Base-by-base conservation (phyloP, 805 yeast genomes). In the Wickerhamomyces pijperi region DNA sequence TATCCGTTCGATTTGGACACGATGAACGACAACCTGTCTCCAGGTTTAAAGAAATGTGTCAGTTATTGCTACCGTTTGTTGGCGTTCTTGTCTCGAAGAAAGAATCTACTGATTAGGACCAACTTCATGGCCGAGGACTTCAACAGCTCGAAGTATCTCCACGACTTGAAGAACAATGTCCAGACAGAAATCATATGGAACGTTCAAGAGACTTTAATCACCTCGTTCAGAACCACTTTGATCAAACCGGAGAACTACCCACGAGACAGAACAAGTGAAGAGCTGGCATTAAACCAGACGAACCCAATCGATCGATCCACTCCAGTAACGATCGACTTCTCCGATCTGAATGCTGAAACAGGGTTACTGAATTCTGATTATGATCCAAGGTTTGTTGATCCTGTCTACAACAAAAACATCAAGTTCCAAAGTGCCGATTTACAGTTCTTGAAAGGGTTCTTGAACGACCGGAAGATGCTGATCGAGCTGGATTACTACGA, bases 321-420 rank as follows among this genome's bases (percentile, higher is more conserved):
- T 3, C 29, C 29, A 4, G 32, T 20, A 1, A 23, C n/a, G 2
- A 32, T 42, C 2, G 41, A 50, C 19, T 12, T 43, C 6, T 20
- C 42, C 2, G 45, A 51, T 23, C 35, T 41, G 13, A 23, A 41
- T 25, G 28, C 36, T 12, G 19, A 35, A 7, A 52, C 52, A 0
- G 28, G 42, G 1, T 19, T 53, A 14, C 34, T 52, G 19, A 38
- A 40, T 3, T 28, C 28, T 3, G 58, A 53, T 35, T 51, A 36
- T 38, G 56, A 53, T 37, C 56, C 58, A 19, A 39, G 55, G 19
- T 46, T 29, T 35, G 40, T 32, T 3, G 58, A 52, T 32, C 50
- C 54, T 9, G 34, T 48, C 6, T 53, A 45, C 39, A 39, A 40
- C 6, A 38, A 35, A 12, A 13, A 19, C 1, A 29, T 47, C 17